These are phyloP conservation scores for Mortierella sp. DNA, from an alignment of 371 early-diverging fungal genomes.

Conservation along the genomic window DNA sequence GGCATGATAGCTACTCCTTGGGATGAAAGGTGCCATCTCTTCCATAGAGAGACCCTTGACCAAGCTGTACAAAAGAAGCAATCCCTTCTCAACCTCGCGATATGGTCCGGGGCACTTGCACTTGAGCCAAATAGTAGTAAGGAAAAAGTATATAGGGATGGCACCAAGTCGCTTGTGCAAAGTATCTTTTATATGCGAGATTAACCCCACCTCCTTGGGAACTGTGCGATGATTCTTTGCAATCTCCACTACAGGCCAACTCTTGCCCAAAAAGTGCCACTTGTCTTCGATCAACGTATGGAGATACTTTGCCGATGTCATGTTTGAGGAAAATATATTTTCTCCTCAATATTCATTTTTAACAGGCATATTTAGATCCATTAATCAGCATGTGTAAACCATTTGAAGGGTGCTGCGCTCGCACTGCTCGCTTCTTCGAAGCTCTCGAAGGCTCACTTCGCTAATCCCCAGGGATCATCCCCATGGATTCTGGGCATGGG, in stretches of 20 bases:
- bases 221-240: neutral
- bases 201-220: neutral
- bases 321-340: too few relatives aligned
- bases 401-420: too few relatives aligned
- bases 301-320: too few relatives aligned
- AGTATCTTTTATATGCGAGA: neutral
- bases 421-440: too few relatives aligned
- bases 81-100: constrained; percentile 7
- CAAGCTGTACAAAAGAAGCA: constrained; percentile 12
- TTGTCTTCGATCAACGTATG: too few relatives aligned
- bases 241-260: neutral
- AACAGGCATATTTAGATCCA: too few relatives aligned
- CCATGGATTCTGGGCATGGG: too few relatives aligned
- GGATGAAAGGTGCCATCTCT: constrained; percentile 9
- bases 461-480: too few relatives aligned
- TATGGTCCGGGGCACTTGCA: constrained; percentile 6
- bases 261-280: neutral
- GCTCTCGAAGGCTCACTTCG: too few relatives aligned
- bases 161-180: neutral
- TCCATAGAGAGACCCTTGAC: neutral
- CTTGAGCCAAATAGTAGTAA: neutral
- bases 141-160: constrained; percentile 19
- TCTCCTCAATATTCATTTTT: too few relatives aligned
- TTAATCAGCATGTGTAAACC: too few relatives aligned
- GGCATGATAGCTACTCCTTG: constrained; percentile 13